Base-by-base conservation (phyloP, 768 basidiomycete genomes). In the Hygrocybe punicea region DNA sequence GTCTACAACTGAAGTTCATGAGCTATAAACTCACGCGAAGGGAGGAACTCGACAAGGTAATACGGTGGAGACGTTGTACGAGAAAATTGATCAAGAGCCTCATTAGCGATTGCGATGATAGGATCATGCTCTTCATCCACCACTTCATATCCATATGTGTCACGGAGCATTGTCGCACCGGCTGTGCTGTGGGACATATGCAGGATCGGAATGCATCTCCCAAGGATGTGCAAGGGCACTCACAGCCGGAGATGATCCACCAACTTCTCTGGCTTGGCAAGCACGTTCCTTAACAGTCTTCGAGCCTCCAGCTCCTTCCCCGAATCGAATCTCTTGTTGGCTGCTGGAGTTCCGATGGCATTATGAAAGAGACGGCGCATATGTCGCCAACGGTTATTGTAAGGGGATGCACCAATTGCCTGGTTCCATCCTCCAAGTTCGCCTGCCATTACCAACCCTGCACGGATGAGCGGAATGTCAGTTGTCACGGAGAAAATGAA, bases 141-240 rank as follows among this genome's bases (percentile, higher is more conserved):
- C 48, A 78, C 73, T 9, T 69, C 60, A 39, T 78, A 78, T 21
- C 78, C 77, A 60, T 78, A 72, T 1, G 77, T 75, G 6, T 78
- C 74, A 14, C 70, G 71, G 19, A 78, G 59, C 9, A 73, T 72
- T 36, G 78, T 74, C 4, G 77, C 67, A 19, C 77, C 77, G 1
- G 76, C 74, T 6, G 71, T 73, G 2, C 73, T 74, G 50, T 24
- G 34, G 23, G 35, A 56, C 21, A 52, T 52, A 36, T 5, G 4
- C 17, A 16, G 3, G 39, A 6, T 16, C 19, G 16, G 39, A 10
- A 4, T 3, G 16, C 6, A 14, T 19, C 6, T 29, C 47, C 6
- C n/a, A 17, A 14, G 47, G 19, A 48, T 21, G 4, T 48, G 23
- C 33, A 17, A 40, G 44, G 46, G 33, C 8, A 63, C 73, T 45